Evolutionary conservation across 1,139 yeast species (phyloP).

Genomic region (Spathaspora sp.): DNA sequence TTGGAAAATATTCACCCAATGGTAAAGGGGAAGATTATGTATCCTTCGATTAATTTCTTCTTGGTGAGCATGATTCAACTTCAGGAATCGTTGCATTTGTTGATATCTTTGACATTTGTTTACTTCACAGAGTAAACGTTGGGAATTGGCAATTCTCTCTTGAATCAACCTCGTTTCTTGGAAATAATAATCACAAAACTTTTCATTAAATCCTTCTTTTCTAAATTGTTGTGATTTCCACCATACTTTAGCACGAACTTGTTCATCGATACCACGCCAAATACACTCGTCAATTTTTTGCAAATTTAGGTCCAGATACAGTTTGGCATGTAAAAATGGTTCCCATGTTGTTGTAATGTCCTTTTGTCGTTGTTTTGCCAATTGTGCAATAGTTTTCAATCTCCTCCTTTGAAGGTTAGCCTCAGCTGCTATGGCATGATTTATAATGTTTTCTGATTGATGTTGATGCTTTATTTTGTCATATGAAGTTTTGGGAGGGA

Average conservation of each 20-base stretch:
- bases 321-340: conserved; percentile 8
- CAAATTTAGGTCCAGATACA: conserved; percentile 30
- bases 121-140: neutral
- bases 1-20: neutral
- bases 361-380: conserved; percentile 26
- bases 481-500: conserved; percentile 62
- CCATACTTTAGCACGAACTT: conserved; percentile 54
- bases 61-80: neutral
- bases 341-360: conserved; percentile 48
- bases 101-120: neutral
- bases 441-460: conserved; percentile 53
- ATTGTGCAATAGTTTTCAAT: conserved; percentile 24
- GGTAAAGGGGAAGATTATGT: neutral
- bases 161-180: conserved; percentile 4
- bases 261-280: conserved; percentile 68
- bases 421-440: conserved; percentile 46
- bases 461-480: conserved; percentile 57
- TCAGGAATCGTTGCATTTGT: neutral
- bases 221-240: conserved; percentile 28
- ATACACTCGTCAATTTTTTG: conserved; percentile 30
- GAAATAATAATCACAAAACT: conserved; percentile 20
- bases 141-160: neutral
- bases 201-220: conserved; percentile 14
- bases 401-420: conserved; percentile 31
- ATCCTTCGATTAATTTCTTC: neutral